Conservation (phyloP, 2,329 filamentous ascomycete species). For the Apiospora arundinis region DNA sequence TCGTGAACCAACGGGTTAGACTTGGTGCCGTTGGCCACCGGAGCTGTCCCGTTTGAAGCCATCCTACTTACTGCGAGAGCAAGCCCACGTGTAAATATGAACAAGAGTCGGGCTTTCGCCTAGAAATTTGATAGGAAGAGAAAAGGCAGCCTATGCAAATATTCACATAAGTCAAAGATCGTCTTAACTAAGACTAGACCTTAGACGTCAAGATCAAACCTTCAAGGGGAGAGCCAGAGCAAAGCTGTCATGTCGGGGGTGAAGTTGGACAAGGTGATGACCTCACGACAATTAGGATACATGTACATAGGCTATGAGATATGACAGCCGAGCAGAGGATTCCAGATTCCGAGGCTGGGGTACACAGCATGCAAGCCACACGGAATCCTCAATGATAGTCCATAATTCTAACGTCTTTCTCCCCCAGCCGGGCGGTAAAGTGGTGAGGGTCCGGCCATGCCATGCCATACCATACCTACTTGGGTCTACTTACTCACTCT, state of each 20-base stretch:
- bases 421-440: background rate
- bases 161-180: background rate
- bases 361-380: background rate
- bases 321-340: background rate
- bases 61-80: background rate
- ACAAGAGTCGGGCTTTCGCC: no score
- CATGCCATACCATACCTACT: no score
- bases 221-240: background rate
- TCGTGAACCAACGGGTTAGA: conserved; percentile 29
- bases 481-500: background rate
- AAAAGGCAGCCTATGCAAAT: background rate
- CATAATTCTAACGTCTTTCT: background rate
- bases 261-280: background rate
- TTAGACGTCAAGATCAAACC: background rate
- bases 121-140: background rate
- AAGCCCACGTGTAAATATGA: background rate
- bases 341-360: conserved; percentile 7
- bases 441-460: background rate
- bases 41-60: conserved; percentile 17
- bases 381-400: background rate
- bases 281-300: background rate
- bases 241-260: background rate
- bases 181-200: background rate
- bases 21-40: conserved; percentile 21
- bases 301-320: background rate